Conservation (phyloP, 2,329 filamentous ascomycete genomes). For the Elsinoe arachidis region DNA sequence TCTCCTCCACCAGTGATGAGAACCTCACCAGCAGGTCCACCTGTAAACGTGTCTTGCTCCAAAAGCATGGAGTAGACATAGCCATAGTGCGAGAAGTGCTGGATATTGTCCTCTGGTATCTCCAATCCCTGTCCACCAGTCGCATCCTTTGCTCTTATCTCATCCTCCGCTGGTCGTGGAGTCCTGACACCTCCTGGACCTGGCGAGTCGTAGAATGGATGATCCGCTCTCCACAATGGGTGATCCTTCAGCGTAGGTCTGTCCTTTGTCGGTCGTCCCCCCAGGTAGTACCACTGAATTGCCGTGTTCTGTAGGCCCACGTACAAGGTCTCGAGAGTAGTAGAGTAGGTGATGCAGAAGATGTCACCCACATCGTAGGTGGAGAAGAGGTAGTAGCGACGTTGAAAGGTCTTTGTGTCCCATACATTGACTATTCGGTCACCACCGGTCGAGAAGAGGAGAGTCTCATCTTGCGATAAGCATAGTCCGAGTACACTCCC, state of each 20-base stretch:
- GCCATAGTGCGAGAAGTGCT: conserved; percentile 86
- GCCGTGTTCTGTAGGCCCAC: conserved; percentile 89
- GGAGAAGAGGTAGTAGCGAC: conserved; percentile 84
- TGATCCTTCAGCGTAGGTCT: conserved; percentile 58
- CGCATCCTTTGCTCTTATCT: conserved; percentile 39
- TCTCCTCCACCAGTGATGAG: conserved; percentile 88
- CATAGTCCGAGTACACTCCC: conserved; percentile 82
- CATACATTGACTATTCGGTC: conserved; percentile 94
- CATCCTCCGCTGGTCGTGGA: conserved; percentile 56
- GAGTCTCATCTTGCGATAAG: conserved; percentile 62
- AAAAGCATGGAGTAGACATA: conserved; percentile 96
- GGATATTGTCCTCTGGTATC: conserved; percentile 70
- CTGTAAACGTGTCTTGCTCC: conserved; percentile 62
- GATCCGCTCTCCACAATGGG: conserved; percentile 69
- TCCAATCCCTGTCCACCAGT: conserved; percentile 62
- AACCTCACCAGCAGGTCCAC: conserved; percentile 64
- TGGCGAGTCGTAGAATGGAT: conserved; percentile 87
- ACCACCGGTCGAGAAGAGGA: conserved; percentile 86
- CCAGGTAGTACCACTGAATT: conserved; percentile 82
- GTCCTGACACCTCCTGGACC: conserved; percentile 75
- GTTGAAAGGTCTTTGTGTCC: conserved; percentile 66
- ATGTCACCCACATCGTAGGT: conserved; percentile 92
- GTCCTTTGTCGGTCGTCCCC: conserved; percentile 52
- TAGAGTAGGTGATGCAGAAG: conserved; percentile 87
- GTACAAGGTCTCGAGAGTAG: conserved; percentile 71